Evolutionary conservation across 345 rosid genomes (phyloP), one percentile per base, ranked within the genome.

Genomic region (Citropsis articulata): DNA sequence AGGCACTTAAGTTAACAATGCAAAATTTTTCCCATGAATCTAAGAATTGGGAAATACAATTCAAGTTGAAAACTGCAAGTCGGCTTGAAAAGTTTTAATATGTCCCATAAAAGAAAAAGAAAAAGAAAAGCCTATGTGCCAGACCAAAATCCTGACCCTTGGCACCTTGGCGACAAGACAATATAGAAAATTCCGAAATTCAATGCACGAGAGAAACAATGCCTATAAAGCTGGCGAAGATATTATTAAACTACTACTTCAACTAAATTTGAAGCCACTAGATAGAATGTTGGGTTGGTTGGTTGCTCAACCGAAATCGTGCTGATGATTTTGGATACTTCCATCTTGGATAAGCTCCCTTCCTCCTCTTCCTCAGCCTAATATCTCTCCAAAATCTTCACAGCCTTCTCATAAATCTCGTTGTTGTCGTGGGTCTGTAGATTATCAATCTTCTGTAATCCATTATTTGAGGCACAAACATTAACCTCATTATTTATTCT

Each of bases 361-460:
- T 86, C 94, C 22, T 83, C 95, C 16, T 90, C 90, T 60, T 86
- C 94, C 83, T 93, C 98, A 10, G 91, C 84, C 94, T 93, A 91
- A 72, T 85, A 91, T 83, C 86, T 89, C 82, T 93, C 96, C 83
- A 93, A 75, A 57, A 93, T 89, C 79, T 91, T 93, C 75, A 93
- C 93, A 3, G 91, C 89, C 76, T 93, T 91, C 77, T 91, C 95
- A 63, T 93, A 93, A 24, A 93, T 90, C 83, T 93, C 94, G 2
- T 90, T 86, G 90, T 91, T 93, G 84, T 88, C 94, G 65, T 93
- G 96, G 30, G 84, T 86, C 59, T 91, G 98, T 77, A 93, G 90
- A 76, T 87, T 87, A 77, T 93, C 94, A 24, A 93, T 76, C 83
- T 93, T 93, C 74, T 90, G 96, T 62, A 88, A 78, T 21, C 98